Conservation (phyloP, 2,329 filamentous ascomycete species). For the Botrytis tulipae region DNA sequence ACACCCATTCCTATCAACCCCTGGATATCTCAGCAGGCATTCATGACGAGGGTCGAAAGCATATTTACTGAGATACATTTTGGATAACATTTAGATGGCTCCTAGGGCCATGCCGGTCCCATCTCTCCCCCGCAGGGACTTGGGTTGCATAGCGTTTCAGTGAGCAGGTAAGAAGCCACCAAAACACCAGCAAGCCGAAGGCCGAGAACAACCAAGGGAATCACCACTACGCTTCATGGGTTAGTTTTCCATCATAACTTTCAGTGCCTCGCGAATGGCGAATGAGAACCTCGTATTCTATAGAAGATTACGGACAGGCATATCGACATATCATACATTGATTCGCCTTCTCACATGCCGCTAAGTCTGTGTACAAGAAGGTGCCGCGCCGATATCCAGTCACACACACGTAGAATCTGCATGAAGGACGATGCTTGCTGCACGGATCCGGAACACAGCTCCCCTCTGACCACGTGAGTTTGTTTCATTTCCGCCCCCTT, state of each 20-base stretch:
- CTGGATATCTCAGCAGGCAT: too few relatives aligned
- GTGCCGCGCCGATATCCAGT: conserved; percentile 16
- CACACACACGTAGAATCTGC: conserved; percentile 19
- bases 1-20: neutral
- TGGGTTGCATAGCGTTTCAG: neutral
- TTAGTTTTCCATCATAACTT: conserved; percentile 1
- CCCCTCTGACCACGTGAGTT: conserved; percentile 18
- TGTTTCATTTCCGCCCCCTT: neutral
- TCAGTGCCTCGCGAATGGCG: neutral
- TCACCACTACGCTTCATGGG: neutral
- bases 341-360: conserved; percentile 16
- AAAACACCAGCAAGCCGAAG: neutral
- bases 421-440: conserved; percentile 4
- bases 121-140: conserved; percentile 7
- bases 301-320: neutral
- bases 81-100: neutral
- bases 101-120: neutral
- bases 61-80: neutral
- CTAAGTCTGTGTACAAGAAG: neutral
- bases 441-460: conserved; percentile 17
- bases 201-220: conserved; percentile 8
- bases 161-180: neutral
- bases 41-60: neutral
- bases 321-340: neutral
- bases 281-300: conserved; percentile 7